Evolutionary conservation across 371 early-diverging fungal genomes (phyloP).

Genomic region (Rhizopus delemar): DNA sequence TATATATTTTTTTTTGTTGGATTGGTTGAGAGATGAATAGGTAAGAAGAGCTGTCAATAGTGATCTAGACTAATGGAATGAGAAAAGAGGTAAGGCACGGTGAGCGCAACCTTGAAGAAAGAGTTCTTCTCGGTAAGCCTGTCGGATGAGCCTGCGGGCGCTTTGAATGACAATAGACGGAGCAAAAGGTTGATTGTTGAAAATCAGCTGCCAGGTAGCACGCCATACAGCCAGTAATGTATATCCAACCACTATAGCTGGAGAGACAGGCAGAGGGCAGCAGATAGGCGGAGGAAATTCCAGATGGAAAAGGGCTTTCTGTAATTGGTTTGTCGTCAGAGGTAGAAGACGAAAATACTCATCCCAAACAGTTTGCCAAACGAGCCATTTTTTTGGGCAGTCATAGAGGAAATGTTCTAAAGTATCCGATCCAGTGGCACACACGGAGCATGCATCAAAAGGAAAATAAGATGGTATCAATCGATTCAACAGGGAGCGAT

Average conservation of each 20-base stretch:
- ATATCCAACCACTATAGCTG: not conserved
- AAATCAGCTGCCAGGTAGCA: not conserved
- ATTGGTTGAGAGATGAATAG: not conserved
- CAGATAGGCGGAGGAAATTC: no score
- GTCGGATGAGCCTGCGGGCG: no score
- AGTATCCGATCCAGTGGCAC: not conserved
- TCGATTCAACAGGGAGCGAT: not conserved
- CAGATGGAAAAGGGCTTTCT: no score
- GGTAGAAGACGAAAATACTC: no score
- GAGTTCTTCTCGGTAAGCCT: no score
- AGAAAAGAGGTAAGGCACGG: no score
- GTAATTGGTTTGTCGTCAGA: no score
- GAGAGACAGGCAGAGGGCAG: no score
- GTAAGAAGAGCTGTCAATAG: no score
- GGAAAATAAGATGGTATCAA: not conserved
- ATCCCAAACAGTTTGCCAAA: not conserved
- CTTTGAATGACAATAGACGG: not conserved
- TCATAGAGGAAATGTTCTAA: not conserved
- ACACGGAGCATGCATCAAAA: not conserved
- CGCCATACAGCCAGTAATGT: conserved; percentile 1
- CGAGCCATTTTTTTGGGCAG: not conserved
- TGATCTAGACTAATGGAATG: no score
- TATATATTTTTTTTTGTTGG: no score
- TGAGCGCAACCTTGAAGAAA: no score
- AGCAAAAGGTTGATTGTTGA: not conserved